phyloP scores from a whole-genome alignment of 176 grass and related monocot genomes.

The Carex scoparia region DNA sequence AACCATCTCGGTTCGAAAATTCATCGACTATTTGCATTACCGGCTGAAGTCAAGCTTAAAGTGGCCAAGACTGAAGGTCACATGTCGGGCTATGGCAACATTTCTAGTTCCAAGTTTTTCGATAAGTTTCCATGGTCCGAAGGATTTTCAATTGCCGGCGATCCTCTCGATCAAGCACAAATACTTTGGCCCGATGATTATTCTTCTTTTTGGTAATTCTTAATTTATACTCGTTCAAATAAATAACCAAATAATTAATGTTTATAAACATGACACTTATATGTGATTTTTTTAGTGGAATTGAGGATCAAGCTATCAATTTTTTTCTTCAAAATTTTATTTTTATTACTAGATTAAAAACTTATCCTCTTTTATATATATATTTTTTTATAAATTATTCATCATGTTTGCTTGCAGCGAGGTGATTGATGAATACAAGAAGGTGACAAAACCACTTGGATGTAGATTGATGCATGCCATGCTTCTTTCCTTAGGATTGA shows the following conservation, averaged over 20 bases:
- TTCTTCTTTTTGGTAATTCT: slow-evolving; percentile 30
- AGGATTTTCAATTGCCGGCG: slow-evolving; percentile 49
- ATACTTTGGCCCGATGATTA: slow-evolving; percentile 48
- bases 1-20: slow-evolving; percentile 24
- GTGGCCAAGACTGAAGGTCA: slow-evolving; percentile 19
- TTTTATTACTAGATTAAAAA: too few relatives aligned
- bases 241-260: background rate
- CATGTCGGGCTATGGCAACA: slow-evolving; percentile 33
- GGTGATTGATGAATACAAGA: slow-evolving; percentile 53
- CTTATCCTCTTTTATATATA: too few relatives aligned
- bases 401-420: slow-evolving; percentile 27
- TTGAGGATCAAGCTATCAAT: too few relatives aligned
- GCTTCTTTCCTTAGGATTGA: slow-evolving; percentile 42
- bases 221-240: background rate
- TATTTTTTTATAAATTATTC: background rate
- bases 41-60: slow-evolving; percentile 30
- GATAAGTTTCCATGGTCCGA: slow-evolving; percentile 62
- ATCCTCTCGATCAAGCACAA: slow-evolving; percentile 31
- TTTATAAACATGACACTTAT: background rate
- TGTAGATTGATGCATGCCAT: slow-evolving; percentile 33
- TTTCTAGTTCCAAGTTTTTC: slow-evolving; percentile 38
- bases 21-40: slow-evolving; percentile 42
- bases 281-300: background rate
- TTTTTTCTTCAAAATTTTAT: too few relatives aligned
- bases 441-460: slow-evolving; percentile 37